A percentile compares a stretch with the other conserved stretches of the same genome.
These are phyloP conservation scores for Russula foetens DNA, from an alignment of 768 basidiomycete genomes.

Conservation along the genomic window DNA sequence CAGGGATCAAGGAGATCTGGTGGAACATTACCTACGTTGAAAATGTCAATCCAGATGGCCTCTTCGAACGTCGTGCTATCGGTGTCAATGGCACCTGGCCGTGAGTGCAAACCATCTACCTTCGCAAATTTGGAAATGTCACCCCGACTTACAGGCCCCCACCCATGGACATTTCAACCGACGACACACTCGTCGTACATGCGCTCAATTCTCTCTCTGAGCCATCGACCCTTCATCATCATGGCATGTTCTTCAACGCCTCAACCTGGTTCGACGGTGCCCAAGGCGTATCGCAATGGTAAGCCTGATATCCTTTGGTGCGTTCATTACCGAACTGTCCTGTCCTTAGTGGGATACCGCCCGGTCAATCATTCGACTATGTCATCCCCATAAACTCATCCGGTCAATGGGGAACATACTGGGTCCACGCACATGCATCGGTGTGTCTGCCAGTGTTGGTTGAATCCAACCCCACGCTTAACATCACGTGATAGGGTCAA, in stretches of 20 bases:
- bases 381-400: conserved; percentile 60
- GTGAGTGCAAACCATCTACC: conserved; percentile 37
- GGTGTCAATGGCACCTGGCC: conserved; percentile 95
- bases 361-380: conserved; percentile 64
- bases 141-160: conserved; percentile 53
- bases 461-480: background rate
- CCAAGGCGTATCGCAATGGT: conserved; percentile 77
- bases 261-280: conserved; percentile 90
- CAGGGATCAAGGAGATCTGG: conserved; percentile 69
- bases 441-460: conserved; percentile 28
- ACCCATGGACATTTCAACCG: conserved; percentile 60
- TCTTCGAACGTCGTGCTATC: conserved; percentile 65
- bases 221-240: conserved; percentile 75
- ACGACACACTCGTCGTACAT: conserved; percentile 73
- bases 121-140: background rate
- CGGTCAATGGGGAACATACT: conserved; percentile 73
- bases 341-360: conserved; percentile 63
- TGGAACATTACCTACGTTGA: conserved; percentile 88
- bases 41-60: conserved; percentile 76
- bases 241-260: conserved; percentile 92
- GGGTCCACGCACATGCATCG: conserved; percentile 63
- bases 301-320: conserved; percentile 17
- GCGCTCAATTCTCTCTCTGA: conserved; percentile 61
- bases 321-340: background rate
- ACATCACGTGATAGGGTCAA: conserved; percentile 49